Percentiles rank a stretch among this genome's conserved stretches.
Conservation (phyloP, 805 yeast species). For the Saturnispora halmiae region DNA sequence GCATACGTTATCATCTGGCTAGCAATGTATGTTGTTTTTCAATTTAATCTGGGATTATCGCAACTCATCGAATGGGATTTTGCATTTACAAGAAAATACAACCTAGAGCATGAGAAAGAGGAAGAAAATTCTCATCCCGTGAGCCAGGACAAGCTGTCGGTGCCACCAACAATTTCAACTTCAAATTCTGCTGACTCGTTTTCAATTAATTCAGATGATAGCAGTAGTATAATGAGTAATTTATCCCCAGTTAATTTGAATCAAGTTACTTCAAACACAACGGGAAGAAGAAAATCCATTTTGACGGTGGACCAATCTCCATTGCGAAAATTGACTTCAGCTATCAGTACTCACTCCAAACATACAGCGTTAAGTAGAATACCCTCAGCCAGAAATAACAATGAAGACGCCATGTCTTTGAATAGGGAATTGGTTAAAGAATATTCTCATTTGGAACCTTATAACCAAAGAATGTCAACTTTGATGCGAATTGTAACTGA, state of each 20-base stretch:
- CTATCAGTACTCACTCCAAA: slow-evolving; percentile 6
- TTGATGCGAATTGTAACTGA: slow-evolving; percentile 28
- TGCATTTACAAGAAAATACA: slow-evolving; percentile 22
- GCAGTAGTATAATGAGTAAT: neutral
- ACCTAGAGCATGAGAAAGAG: slow-evolving; percentile 2
- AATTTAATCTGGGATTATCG: slow-evolving; percentile 46
- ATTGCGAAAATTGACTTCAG: neutral
- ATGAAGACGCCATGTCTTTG: slow-evolving; percentile 16
- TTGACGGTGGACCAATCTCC: slow-evolving; percentile 7
- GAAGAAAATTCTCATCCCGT: neutral
- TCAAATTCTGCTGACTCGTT: slow-evolving; percentile 2
- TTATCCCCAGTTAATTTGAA: neutral
- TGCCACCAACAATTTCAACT: neutral
- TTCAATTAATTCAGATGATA: slow-evolving; percentile 8
- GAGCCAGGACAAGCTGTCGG: too few relatives aligned
- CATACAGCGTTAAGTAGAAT: slow-evolving; percentile 19
- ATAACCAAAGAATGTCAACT: slow-evolving; percentile 24
- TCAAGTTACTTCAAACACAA: neutral
- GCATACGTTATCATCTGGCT: slow-evolving; percentile 52
- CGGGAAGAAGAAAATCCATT: slow-evolving; percentile 2
- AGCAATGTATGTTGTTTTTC: slow-evolving; percentile 42
- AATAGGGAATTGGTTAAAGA: slow-evolving; percentile 27
- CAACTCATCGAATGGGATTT: slow-evolving; percentile 44
- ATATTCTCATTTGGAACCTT: slow-evolving; percentile 29
- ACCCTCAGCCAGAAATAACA: slow-evolving; percentile 25